Percentiles rank a stretch among this genome's conserved stretches.
Conservation (phyloP, 805 yeast genomes). For the Nakazawaea sp. region DNA sequence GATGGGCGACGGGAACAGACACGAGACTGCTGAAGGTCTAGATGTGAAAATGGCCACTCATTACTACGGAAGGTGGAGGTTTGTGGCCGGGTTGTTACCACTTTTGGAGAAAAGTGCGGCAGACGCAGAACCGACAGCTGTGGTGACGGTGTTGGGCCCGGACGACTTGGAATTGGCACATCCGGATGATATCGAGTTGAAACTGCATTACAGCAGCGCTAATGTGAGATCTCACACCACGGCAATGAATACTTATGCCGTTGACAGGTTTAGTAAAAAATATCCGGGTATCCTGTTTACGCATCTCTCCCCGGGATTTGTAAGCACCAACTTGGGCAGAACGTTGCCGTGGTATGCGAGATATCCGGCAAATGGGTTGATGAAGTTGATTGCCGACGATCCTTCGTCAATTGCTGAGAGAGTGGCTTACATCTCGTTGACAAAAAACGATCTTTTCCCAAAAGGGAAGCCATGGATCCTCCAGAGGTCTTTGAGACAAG, state of each 20-base stretch:
- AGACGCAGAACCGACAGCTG: constrained; percentile 16
- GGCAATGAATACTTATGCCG: constrained; percentile 16
- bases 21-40: constrained; percentile 19
- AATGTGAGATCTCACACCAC: constrained; percentile 11
- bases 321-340: constrained; percentile 14
- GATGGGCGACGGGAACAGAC: constrained; percentile 26
- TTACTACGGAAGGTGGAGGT: constrained; percentile 20
- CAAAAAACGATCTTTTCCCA: constrained; percentile 12
- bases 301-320: constrained; percentile 20
- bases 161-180: constrained; percentile 14
- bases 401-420: constrained; percentile 16
- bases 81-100: constrained; percentile 16
- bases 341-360: constrained; percentile 16
- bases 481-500: not conserved
- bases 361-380: constrained; percentile 1
- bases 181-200: constrained; percentile 18
- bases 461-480: constrained; percentile 1
- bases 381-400: constrained; percentile 8
- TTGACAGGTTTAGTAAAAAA: constrained; percentile 12
- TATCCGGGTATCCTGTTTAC: constrained; percentile 17
- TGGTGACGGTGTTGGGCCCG: constrained; percentile 18
- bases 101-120: constrained; percentile 15
- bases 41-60: constrained; percentile 19
- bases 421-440: constrained; percentile 14
- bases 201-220: constrained; percentile 13